Percentiles rank a stretch among this genome's conserved stretches.
These are phyloP conservation scores for Talaromyces ruber DNA, from an alignment of 495 filamentous ascomycete genomes.

Conservation along the genomic window DNA sequence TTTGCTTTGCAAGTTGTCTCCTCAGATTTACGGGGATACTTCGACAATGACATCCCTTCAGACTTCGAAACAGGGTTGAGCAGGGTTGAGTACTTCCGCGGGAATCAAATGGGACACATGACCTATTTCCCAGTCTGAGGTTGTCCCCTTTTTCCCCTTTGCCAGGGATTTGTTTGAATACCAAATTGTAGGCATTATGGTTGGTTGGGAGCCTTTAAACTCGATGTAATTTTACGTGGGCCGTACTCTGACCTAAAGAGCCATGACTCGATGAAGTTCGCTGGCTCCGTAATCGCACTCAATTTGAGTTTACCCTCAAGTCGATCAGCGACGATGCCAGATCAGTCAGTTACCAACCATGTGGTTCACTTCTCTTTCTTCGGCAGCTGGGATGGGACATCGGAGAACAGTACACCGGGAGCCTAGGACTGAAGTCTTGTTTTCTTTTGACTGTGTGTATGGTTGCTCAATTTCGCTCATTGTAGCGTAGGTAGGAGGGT, in stretches of 20 bases:
- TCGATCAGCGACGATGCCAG: neutral
- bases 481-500: neutral
- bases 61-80: neutral
- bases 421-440: neutral
- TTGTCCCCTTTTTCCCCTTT: neutral
- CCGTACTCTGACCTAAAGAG: neutral
- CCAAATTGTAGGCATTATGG: neutral
- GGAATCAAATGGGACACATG: neutral
- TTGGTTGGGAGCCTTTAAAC: neutral
- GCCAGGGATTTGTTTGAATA: neutral
- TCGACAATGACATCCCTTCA: neutral
- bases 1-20: neutral
- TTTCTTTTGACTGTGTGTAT: neutral
- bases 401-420: neutral
- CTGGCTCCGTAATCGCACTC: neutral
- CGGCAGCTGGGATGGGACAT: neutral
- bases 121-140: neutral
- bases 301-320: neutral
- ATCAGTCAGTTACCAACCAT: neutral
- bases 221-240: neutral
- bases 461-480: neutral
- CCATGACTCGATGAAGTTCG: neutral
- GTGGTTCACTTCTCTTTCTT: neutral
- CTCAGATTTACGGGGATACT: neutral
- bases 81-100: neutral